Percentiles rank a stretch among this genome's conserved stretches.
Evolutionary conservation across 352 stramenopile genomes (phyloP).

Genomic region (Globisporangium nodosum): DNA sequence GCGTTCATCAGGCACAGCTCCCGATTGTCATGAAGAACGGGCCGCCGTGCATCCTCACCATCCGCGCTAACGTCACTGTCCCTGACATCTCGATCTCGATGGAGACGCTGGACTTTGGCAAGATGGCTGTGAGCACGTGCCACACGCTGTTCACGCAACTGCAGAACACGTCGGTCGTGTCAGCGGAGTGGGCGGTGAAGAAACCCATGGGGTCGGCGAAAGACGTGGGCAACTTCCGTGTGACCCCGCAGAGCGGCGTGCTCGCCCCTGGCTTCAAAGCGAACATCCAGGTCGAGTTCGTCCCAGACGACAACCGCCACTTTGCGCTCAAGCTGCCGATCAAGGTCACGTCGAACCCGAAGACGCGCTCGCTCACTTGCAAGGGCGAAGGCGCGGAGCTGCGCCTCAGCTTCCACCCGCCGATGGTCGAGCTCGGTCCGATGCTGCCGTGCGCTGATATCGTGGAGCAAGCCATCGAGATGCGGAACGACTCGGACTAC

Average conservation of each 20-base stretch:
- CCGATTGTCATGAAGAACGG: slow-evolving; percentile 90
- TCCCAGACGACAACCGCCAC: slow-evolving; percentile 72
- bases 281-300: slow-evolving; percentile 90
- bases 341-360: slow-evolving; percentile 80
- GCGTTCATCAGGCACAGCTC: slow-evolving; percentile 72
- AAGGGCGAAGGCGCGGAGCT: slow-evolving; percentile 77
- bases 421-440: slow-evolving; percentile 79
- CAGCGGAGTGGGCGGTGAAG: slow-evolving; percentile 90
- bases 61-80: slow-evolving; percentile 88
- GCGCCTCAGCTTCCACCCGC: slow-evolving; percentile 75
- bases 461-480: slow-evolving; percentile 49
- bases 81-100: slow-evolving; percentile 83
- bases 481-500: slow-evolving; percentile 88
- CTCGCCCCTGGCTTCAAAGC: slow-evolving; percentile 68
- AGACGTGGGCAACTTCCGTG: slow-evolving; percentile 78
- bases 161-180: slow-evolving; percentile 86
- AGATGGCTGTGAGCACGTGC: slow-evolving; percentile 82
- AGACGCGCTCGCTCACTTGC: slow-evolving; percentile 68
- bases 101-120: slow-evolving; percentile 89
- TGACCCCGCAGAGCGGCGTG: slow-evolving; percentile 66
- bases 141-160: slow-evolving; percentile 89
- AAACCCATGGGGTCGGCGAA: slow-evolving; percentile 78
- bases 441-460: slow-evolving; percentile 72
- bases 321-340: slow-evolving; percentile 85
- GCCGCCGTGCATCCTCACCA: slow-evolving; percentile 75